A percentile compares a stretch with the other conserved stretches of the same genome.
Conservation (phyloP, 2,329 filamentous ascomycete species). For the Teratosphaeria viscida region DNA sequence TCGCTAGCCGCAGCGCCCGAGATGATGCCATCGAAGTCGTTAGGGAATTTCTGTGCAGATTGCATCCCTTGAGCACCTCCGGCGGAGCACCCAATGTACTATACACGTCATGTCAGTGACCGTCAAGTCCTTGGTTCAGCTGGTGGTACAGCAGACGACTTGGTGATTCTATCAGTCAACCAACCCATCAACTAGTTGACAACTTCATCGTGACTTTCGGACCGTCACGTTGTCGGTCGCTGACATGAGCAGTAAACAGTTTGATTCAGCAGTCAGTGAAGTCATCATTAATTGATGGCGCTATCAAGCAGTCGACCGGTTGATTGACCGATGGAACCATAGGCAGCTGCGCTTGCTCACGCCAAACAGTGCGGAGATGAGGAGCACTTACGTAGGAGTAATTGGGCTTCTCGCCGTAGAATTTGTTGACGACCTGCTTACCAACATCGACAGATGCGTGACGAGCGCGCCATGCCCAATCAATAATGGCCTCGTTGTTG, state of each 20-base stretch:
- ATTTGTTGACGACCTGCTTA: constrained; percentile 25
- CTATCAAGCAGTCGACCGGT: too few relatives aligned
- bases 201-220: too few relatives aligned
- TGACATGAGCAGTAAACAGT: too few relatives aligned
- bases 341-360: constrained; percentile 16
- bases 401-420: constrained; percentile 29
- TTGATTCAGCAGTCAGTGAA: too few relatives aligned
- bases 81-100: constrained; percentile 37
- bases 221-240: too few relatives aligned
- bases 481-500: constrained; percentile 23
- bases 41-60: constrained; percentile 34
- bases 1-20: constrained; percentile 36
- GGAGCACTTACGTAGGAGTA: constrained; percentile 31
- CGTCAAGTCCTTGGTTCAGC: constrained; percentile 34
- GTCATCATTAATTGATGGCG: too few relatives aligned
- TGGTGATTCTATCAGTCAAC: constrained; percentile 10
- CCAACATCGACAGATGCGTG: constrained; percentile 23
- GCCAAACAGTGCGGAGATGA: constrained; percentile 13
- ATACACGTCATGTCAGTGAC: constrained; percentile 27
- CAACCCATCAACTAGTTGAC: too few relatives aligned
- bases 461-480: constrained; percentile 25
- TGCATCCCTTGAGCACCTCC: constrained; percentile 39
- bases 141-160: constrained; percentile 41
- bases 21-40: constrained; percentile 41
- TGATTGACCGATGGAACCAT: too few relatives aligned